Evolutionary conservation across 2,329 filamentous ascomycete species (phyloP).

Genomic region (Sphaerulina vaccinii): DNA sequence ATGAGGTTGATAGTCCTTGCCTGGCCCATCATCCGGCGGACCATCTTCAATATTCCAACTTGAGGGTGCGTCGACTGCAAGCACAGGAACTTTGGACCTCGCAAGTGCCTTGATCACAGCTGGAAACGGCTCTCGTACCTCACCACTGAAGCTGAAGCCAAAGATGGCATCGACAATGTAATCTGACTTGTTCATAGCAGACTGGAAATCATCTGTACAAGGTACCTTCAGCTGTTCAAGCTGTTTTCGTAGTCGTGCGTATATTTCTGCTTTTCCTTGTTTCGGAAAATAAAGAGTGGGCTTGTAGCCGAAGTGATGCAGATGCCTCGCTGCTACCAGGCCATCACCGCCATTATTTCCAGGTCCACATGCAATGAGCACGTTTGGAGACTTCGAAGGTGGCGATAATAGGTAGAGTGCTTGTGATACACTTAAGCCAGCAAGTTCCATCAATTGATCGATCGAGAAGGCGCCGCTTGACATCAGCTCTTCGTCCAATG

Average conservation of each 20-base stretch:
- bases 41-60: conserved; percentile 92
- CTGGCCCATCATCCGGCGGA: conserved; percentile 73
- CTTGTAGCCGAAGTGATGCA: conserved; percentile 86
- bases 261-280: conserved; percentile 83
- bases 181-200: conserved; percentile 66
- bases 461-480: conserved; percentile 82
- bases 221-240: conserved; percentile 78
- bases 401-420: conserved; percentile 86
- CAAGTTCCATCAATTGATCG: conserved; percentile 96
- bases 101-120: conserved; percentile 75
- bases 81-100: conserved; percentile 70
- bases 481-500: conserved; percentile 94
- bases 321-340: conserved; percentile 87
- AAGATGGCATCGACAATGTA: conserved; percentile 93
- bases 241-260: conserved; percentile 82
- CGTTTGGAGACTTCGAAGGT: conserved; percentile 63
- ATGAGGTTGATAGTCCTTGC: conserved; percentile 75
- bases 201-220: conserved; percentile 76
- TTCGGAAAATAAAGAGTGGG: conserved; percentile 93
- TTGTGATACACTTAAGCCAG: conserved; percentile 89
- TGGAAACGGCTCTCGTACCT: conserved; percentile 89
- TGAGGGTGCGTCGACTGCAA: conserved; percentile 88
- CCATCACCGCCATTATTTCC: conserved; percentile 82
- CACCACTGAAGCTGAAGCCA: conserved; percentile 87
- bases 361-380: conserved; percentile 90